Evolutionary conservation across 1,284 basidiomycete genomes (phyloP).

Genomic region (Tilletiaria anomala): DNA sequence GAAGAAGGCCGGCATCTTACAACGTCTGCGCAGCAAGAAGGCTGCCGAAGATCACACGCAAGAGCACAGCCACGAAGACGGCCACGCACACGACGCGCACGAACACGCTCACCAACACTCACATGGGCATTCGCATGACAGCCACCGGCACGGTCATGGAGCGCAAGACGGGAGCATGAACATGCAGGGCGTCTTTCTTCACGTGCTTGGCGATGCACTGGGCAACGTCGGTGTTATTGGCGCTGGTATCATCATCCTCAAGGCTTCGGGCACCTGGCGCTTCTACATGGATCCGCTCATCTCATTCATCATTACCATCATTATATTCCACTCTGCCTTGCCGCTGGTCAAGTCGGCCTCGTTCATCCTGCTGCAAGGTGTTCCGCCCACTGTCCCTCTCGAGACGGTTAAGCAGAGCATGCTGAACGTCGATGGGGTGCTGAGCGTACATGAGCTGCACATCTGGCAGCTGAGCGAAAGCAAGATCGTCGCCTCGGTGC

Average conservation of each 20-base stretch:
- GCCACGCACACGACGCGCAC: constrained; percentile 12
- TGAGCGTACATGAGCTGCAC: constrained; percentile 76
- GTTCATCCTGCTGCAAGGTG: constrained; percentile 91
- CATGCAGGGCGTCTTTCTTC: constrained; percentile 84
- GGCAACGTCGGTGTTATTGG: constrained; percentile 96
- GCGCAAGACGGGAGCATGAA: constrained; percentile 73
- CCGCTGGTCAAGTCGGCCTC: constrained; percentile 88
- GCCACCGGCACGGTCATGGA: constrained; percentile 19
- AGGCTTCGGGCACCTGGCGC: constrained; percentile 29
- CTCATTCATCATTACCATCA: constrained; percentile 82
- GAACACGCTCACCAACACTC: constrained; percentile 14
- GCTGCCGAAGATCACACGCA: too few species aligned
- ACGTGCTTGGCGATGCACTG: constrained; percentile 82
- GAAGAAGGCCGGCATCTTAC: neutral
- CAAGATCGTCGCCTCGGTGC: constrained; percentile 88
- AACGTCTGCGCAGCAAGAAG: neutral
- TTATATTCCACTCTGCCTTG: constrained; percentile 89
- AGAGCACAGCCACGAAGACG: constrained; percentile 3
- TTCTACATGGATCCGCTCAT: constrained; percentile 90
- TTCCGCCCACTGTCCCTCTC: constrained; percentile 74
- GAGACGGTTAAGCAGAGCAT: constrained; percentile 72
- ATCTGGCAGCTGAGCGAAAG: constrained; percentile 84
- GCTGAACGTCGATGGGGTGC: constrained; percentile 65
- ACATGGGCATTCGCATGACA: constrained; percentile 44
- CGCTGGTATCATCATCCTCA: constrained; percentile 54